Evolutionary conservation across 345 rosid genomes (phyloP).

Genomic region (Boechera divaricarpa): DNA sequence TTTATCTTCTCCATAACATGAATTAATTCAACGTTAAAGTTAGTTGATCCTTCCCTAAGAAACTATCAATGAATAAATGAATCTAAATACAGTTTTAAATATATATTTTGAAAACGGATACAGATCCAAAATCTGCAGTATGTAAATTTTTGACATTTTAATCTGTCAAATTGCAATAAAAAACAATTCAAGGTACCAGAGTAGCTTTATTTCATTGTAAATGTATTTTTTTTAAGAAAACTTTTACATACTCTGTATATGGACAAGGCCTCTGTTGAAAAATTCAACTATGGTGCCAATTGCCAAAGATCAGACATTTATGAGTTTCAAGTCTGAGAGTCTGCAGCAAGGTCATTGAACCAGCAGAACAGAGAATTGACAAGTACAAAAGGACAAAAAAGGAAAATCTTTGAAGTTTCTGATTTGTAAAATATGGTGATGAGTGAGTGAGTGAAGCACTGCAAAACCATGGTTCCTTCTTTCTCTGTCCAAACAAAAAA

Average conservation of each 20-base stretch:
- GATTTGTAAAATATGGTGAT: constrained; percentile 12
- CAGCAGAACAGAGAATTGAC: constrained; percentile 40
- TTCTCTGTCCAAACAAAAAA: constrained; percentile 37
- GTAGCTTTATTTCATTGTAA: constrained; percentile 14
- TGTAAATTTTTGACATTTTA: neutral
- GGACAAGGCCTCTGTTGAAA: constrained; percentile 32
- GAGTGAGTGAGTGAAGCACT: constrained; percentile 21
- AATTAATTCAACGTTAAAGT: too few relatives aligned
- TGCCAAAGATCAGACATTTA: constrained; percentile 30
- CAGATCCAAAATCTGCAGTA: neutral
- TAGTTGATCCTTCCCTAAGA: too few relatives aligned
- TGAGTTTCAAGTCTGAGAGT: constrained; percentile 40
- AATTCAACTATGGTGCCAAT: constrained; percentile 14
- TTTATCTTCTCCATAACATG: too few relatives aligned
- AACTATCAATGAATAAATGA: too few relatives aligned
- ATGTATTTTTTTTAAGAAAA: neutral
- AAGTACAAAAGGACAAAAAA: constrained; percentile 44
- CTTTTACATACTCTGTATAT: constrained; percentile 30
- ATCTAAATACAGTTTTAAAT: too few relatives aligned
- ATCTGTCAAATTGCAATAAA: constrained; percentile 29
- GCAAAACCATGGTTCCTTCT: constrained; percentile 32
- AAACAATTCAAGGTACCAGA: neutral
- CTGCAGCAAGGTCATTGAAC: constrained; percentile 33
- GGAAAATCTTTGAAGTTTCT: neutral
- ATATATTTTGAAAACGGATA: neutral